Evolutionary conservation across 352 stramenopile species (phyloP), one percentile per base, ranked within the genome.

Genomic region (Phytophthora syringae): DNA sequence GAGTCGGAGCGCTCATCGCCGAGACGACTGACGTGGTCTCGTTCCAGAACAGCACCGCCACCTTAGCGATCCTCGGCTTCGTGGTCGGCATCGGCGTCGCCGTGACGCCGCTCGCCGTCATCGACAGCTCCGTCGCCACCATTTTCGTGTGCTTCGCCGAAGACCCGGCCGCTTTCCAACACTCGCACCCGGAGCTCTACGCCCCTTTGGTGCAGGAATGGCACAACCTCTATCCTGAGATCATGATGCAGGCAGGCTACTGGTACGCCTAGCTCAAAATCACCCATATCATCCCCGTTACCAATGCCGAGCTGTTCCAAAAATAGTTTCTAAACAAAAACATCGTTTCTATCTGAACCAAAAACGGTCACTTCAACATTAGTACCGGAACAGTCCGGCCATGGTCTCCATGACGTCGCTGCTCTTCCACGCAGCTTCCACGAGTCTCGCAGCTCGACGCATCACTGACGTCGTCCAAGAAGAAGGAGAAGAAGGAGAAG

Each of bases 71-170:
- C 21, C 60, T 98, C 44, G 93, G 94, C 30, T 78, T 98, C n/a
- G 69, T 97, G 25, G 76, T 98, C 25, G 94, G 94, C 44, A 74
- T 95, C 27, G 83, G 94, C 7, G 75, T 98, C 13, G 88, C 92
- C 18, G 82, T 89, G 45, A 97, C 97, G 10, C 82, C 97, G 30
- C 79, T 98, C 30, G 88, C 88, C 44, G 93, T 98, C 30, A 93
- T 99, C 25, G 88, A 96, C 68, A 97, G 89, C 62, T 97, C 94
- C 3, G 92, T 99, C 16, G 95, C 97, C 40, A 98, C 96, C 2
- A 94, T 99, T 36, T 98, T 98, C 67, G 96, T 99, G 12, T 98
- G 95, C 79, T 99, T 98, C 70, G 95, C 95, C 2, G 92, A 98
- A 73, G 87, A 96, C 55, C 89, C 89, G 0, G 81, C 74, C 6